phyloP scores from a whole-genome alignment of 345 rosid species.

The Syzygium grande region DNA sequence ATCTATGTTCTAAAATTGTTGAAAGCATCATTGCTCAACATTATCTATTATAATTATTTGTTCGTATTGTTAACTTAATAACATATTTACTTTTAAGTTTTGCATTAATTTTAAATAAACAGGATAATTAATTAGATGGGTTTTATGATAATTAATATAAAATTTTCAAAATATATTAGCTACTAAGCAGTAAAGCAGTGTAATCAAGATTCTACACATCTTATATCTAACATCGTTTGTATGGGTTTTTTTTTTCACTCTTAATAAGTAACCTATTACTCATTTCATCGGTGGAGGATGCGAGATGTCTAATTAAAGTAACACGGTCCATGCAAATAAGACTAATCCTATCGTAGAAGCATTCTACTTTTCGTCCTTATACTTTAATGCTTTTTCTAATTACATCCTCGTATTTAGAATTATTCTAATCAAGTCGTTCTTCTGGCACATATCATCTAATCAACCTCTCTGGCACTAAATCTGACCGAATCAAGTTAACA shows the following conservation, averaged over 20 bases:
- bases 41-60: not conserved
- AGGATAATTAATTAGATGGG: not conserved
- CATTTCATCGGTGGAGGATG: no score
- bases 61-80: not conserved
- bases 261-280: no score
- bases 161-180: not conserved
- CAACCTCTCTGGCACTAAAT: not conserved
- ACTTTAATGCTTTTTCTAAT: not conserved
- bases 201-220: not conserved
- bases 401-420: not conserved
- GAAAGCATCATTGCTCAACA: not conserved
- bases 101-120: not conserved
- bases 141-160: not conserved
- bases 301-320: not conserved
- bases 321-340: not conserved
- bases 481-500: not conserved
- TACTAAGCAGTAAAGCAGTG: not conserved
- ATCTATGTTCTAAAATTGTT: not conserved
- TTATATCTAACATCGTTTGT: not conserved
- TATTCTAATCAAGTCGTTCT: not conserved
- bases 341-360: not conserved
- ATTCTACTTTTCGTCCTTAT: not conserved
- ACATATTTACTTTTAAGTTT: not conserved
- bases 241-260: no score
- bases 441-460: not conserved